A percentile compares a stretch with the other conserved stretches of the same genome.
Conservation (phyloP, 75 land plant genomes). For the Sequoiadendron giganteum region DNA sequence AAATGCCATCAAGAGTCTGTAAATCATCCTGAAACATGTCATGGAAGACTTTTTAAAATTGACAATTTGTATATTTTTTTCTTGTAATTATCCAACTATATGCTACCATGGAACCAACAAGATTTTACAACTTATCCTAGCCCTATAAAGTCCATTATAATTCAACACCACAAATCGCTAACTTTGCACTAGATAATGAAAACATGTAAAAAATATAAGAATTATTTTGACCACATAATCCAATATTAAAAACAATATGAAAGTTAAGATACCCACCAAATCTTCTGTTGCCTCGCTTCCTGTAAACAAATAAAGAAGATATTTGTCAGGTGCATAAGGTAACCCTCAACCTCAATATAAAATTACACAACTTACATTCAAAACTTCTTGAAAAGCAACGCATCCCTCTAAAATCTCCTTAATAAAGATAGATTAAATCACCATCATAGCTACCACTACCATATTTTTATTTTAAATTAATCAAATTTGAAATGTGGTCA, state of each 20-base stretch:
- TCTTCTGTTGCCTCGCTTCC: background rate
- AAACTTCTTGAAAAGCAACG: background rate
- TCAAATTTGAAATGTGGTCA: background rate
- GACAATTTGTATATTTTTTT: background rate
- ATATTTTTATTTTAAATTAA: background rate
- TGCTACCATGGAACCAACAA: background rate
- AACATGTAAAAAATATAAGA: background rate
- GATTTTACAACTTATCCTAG: background rate
- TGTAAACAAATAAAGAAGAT: background rate
- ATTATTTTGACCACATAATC: background rate
- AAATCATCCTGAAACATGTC: background rate
- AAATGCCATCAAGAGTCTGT: background rate
- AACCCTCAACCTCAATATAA: background rate
- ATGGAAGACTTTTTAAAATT: background rate
- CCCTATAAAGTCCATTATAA: background rate
- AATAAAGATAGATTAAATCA: background rate
- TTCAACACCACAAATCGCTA: background rate
- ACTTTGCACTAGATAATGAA: background rate
- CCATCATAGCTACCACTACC: background rate
- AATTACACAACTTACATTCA: background rate
- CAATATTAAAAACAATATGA: background rate
- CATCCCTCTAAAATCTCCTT: background rate
- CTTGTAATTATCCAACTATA: background rate
- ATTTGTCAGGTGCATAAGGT: background rate
- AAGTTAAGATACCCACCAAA: background rate